Evolutionary conservation across 495 filamentous ascomycete species (phyloP).

Genomic region (Aspergillus cavernicola): DNA sequence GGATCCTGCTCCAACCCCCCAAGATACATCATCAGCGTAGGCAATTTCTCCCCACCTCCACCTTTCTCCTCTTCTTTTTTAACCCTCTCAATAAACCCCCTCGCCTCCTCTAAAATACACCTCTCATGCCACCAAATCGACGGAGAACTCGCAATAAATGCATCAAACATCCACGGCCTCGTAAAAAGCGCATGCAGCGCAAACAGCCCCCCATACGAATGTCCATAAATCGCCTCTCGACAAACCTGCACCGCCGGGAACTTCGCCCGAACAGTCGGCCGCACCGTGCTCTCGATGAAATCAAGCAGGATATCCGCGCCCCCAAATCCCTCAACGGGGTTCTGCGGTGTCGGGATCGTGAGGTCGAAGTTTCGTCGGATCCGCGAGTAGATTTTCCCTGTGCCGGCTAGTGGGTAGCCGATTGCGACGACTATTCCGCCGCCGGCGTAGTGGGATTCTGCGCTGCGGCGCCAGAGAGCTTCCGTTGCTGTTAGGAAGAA

Average conservation of each 20-base stretch:
- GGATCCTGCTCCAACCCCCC: conserved; percentile 40
- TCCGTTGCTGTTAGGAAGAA: conserved; percentile 29
- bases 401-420: conserved; percentile 21
- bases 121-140: conserved; percentile 26
- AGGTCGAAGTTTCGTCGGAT: conserved; percentile 20
- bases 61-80: not conserved
- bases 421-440: conserved; percentile 26
- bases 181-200: conserved; percentile 27
- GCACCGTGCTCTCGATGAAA: conserved; percentile 22
- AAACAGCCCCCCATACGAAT: conserved; percentile 26
- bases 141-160: conserved; percentile 24
- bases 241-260: conserved; percentile 14
- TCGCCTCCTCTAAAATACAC: conserved; percentile 18
- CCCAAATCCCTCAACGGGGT: conserved; percentile 13
- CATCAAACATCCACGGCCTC: conserved; percentile 20
- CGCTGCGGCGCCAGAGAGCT: conserved; percentile 19
- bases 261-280: conserved; percentile 14
- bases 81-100: conserved; percentile 11
- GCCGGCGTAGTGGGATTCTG: conserved; percentile 16
- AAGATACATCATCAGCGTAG: conserved; percentile 18
- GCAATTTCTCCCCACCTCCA: not conserved
- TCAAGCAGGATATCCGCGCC: conserved; percentile 23
- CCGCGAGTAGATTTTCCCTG: conserved; percentile 18
- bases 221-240: conserved; percentile 23
- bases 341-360: conserved; percentile 16